Evolutionary conservation across 2,329 filamentous ascomycete genomes (phyloP), one percentile per base, ranked within the genome.

Genomic region (Phyllosticta citribraziliensis): DNA sequence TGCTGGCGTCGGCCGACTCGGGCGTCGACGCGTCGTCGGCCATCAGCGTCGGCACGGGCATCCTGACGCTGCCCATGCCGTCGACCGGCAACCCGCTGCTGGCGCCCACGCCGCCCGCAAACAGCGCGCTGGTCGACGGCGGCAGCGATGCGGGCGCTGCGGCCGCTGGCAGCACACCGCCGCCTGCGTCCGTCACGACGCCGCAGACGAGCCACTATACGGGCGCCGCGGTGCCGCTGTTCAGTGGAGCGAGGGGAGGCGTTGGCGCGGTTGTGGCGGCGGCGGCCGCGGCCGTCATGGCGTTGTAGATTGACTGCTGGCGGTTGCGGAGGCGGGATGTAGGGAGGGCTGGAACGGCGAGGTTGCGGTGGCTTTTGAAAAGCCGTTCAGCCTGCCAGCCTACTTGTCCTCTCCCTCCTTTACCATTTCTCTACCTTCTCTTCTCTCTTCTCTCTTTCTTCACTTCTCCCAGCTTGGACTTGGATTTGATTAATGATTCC

Each of bases 11-110:
- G 17, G 22, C 14, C 24, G 52, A 24, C 55, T 50, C 54, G 22
- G 47, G 25, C 55, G 25, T 22, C 47, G 27, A 51, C 17, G 27
- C 35, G 20, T 40, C 20, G 17, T 19, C 51, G 71, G 68, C 68
- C 40, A 47, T 47, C 40, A 47, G 40, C 40, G 40, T 47, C 40
- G 40, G 40, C 14, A 47, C 40, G 14, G 40, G 40, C 14, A 47
- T 47, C 40, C 17, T 47, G 14, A 47, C 40, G 17, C 40, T 47
- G 12, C 17, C 40, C 40, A 47, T 47, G 40, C 40, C 40, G 40
- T 47, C 40, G 40, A 47, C 40, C 12, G 40, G 14, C 40, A 47
- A 47, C 40, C 40, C 40, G 40, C 14, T 8, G 40, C 40, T 47
- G 40, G 40, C 40, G 17, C 40, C 40, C 40, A 47, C 40, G 40